Percentiles rank a stretch among this genome's conserved stretches.
Evolutionary conservation across 192 early-diverging fungal genomes (phyloP).

Genomic region (Mortierella alpina): DNA sequence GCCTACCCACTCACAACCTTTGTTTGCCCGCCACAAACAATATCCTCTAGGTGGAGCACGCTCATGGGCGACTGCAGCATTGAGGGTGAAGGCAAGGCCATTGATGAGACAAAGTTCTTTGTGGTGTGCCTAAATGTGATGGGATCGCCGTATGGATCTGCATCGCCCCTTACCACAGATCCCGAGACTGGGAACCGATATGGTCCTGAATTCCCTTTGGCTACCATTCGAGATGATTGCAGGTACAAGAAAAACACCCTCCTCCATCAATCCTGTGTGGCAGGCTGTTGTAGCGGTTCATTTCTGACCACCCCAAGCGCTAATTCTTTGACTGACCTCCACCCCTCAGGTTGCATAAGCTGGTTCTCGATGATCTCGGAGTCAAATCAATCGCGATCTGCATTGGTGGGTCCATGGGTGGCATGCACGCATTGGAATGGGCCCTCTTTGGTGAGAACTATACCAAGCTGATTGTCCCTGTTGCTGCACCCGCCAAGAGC

Average conservation of each 20-base stretch:
- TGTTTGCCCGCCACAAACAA: not conserved
- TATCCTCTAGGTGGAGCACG: slow-evolving; percentile 75
- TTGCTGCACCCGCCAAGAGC: slow-evolving; percentile 91
- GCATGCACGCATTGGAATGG: slow-evolving; percentile 98
- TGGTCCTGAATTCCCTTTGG: slow-evolving; percentile 92
- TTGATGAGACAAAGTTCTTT: slow-evolving; percentile 92
- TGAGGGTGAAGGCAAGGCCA: slow-evolving; percentile 84
- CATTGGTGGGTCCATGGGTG: slow-evolving; percentile 97
- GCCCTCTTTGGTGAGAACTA: slow-evolving; percentile 83
- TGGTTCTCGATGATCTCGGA: slow-evolving; percentile 84
- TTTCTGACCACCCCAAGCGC: slow-evolving; percentile 18
- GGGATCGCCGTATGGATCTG: slow-evolving; percentile 93
- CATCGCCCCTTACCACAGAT: slow-evolving; percentile 87
- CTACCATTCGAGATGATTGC: slow-evolving; percentile 91
- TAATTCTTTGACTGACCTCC: not conserved
- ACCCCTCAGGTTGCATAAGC: slow-evolving; percentile 74
- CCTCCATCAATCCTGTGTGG: not conserved
- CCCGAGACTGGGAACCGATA: slow-evolving; percentile 79
- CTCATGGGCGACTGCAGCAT: slow-evolving; percentile 67
- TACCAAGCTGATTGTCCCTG: slow-evolving; percentile 86
- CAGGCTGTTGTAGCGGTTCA: not conserved
- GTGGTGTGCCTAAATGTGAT: slow-evolving; percentile 95
- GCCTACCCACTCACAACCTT: too few relatives aligned
- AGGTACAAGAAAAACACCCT: slow-evolving; percentile 41
- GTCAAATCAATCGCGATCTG: slow-evolving; percentile 87